Percentiles rank a stretch among this genome's conserved stretches.
Conservation (phyloP, 345 rosid genomes). For the Gossypium herbaceum region DNA sequence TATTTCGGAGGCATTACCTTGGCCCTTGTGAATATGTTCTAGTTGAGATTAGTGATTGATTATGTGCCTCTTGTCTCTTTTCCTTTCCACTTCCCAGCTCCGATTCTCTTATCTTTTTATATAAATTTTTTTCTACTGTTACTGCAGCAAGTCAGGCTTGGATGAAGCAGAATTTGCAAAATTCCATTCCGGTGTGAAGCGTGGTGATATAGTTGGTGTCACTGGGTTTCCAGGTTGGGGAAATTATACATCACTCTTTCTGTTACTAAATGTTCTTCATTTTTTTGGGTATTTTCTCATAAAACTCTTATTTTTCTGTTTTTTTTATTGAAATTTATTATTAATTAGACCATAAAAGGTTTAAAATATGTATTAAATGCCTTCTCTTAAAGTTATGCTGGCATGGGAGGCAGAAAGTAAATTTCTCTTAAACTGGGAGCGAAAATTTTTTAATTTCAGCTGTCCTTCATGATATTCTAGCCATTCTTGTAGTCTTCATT, state of each 20-base stretch:
- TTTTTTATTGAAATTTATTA: neutral
- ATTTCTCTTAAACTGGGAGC: neutral
- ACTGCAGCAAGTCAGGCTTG: slow-evolving; percentile 69
- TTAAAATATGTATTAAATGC: neutral
- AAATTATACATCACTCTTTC: neutral
- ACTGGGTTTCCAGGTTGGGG: slow-evolving; percentile 88
- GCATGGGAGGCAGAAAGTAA: neutral
- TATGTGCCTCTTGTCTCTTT: neutral
- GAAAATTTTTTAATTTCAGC: neutral
- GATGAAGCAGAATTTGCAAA: slow-evolving; percentile 65
- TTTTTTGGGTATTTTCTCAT: neutral
- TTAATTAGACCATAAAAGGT: neutral
- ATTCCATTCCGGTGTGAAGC: slow-evolving; percentile 68
- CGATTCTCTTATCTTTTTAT: neutral
- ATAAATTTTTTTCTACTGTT: neutral
- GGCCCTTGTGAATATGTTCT: neutral
- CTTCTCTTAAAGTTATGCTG: neutral
- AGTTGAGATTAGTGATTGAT: neutral
- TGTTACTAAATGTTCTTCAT: neutral
- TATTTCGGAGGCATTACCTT: neutral
- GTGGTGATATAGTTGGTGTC: slow-evolving; percentile 93
- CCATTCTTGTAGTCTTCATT: neutral
- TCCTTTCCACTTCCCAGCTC: neutral
- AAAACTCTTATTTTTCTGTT: neutral
- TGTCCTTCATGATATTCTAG: neutral